Conservation (phyloP, 164 flowering plant species). For the Vitis riparia region DNA sequence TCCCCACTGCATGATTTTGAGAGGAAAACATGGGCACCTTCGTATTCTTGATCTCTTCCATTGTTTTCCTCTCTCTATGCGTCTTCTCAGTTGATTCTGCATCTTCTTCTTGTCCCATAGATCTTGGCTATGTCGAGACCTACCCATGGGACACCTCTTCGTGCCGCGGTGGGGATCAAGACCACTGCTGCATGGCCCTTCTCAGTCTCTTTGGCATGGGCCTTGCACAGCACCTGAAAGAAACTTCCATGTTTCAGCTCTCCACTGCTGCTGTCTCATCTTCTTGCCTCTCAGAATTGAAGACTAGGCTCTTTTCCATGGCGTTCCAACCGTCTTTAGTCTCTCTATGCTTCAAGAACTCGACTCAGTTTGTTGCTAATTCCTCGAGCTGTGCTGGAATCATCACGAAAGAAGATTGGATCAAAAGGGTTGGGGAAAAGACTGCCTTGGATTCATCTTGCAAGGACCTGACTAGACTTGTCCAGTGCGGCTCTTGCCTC, state of each 20-base stretch:
- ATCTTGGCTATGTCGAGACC: conserved; percentile 44
- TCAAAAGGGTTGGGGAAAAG: conserved; percentile 13
- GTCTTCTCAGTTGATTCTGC: conserved; percentile 5
- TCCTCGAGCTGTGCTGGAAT: conserved; percentile 35
- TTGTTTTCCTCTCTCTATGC: conserved; percentile 3
- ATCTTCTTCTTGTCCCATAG: conserved; percentile 43
- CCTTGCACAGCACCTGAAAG: conserved; percentile 36
- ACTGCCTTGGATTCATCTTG: conserved; percentile 24
- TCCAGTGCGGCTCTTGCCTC: conserved; percentile 34
- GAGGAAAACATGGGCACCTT: too few relatives aligned
- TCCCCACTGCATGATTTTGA: too few relatives aligned
- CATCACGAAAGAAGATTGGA: conserved; percentile 30
- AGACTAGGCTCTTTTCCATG: conserved; percentile 15
- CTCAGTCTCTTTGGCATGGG: conserved; percentile 42
- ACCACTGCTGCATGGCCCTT: conserved; percentile 39
- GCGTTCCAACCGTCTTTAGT: conserved; percentile 22
- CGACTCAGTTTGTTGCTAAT: conserved; percentile 28
- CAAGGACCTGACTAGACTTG: conserved; percentile 20
- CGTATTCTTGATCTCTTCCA: too few relatives aligned
- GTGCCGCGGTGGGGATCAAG: conserved; percentile 18
- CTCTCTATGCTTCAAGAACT: conserved; percentile 24
- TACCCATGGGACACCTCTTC: conserved; percentile 46
- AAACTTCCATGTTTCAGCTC: conserved; percentile 36
- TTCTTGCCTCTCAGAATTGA: conserved; percentile 31
- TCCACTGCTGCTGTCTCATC: conserved; percentile 23